Evolutionary conservation across 176 grass and related monocot species (phyloP), one percentile per base, ranked within the genome.

Genomic region (Poa pratensis): DNA sequence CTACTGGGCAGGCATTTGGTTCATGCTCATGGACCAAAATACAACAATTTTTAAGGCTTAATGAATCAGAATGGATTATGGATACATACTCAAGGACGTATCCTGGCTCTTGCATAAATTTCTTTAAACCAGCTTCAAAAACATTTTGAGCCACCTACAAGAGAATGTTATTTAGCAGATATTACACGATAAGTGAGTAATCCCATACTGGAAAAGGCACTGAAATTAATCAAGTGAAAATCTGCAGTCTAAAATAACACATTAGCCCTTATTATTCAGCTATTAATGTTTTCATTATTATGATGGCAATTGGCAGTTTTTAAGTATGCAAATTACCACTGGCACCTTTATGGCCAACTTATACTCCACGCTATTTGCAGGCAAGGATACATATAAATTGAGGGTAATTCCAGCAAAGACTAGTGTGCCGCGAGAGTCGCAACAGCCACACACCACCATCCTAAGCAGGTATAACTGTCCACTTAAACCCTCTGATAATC

Each of bases 61-160:
- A 16, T 69, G 48, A 75, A 34, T 11, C 34, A 27, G 9, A 60
- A 69, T 35, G 30, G 30, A 32, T 2, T 32, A 73, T 71, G 19
- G 85, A 78, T 62, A 90, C 92, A 90, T 89, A 98, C 93, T 98
- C 93, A 54, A 95, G 93, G 51, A 98, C 90, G 30, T 95, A 95
- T 85, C 89, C 89, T 60, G 96, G 93, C 32, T 98, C 93, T 76
- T 95, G 88, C 88, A 95, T 95, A 88, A 98, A 98, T 89, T 66
- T 84, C 88, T 95, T 98, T 80, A 98, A 72, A 80, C 96, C 96
- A 90, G 88, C 93, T 87, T 98, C 96, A 90, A 95, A 98, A 86
- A 98, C 89, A 92, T 60, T 98, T 83, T 98, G 96, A 26, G 96
- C 96, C 43, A 90, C 87, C 96, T 98, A 73, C 68, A 89, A 87